phyloP scores from a whole-genome alignment of 139 green algal species.

The Haematococcus sp. region DNA sequence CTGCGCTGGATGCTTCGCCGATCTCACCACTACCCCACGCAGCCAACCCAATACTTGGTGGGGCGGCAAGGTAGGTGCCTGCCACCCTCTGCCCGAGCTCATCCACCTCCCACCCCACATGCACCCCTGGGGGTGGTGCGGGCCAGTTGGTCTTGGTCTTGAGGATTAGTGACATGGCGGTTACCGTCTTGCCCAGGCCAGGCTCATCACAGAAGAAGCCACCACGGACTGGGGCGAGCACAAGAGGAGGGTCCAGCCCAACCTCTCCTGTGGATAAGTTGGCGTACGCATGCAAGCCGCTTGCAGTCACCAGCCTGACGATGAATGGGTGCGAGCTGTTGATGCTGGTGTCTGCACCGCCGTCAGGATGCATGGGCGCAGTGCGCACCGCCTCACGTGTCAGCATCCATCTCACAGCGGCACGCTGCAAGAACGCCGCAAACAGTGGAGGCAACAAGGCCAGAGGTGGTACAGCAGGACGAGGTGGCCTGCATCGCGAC shows the following conservation, averaged over 20 bases:
- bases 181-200: slow-evolving; percentile 91
- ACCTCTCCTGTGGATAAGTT: slow-evolving; percentile 43
- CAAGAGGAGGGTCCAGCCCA: slow-evolving; percentile 18
- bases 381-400: slow-evolving; percentile 38
- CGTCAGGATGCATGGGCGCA: no score
- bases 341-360: no score
- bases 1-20: not conserved
- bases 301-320: slow-evolving; percentile 16
- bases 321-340: slow-evolving; percentile 49
- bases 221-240: slow-evolving; percentile 54
- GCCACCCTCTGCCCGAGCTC: slow-evolving; percentile 5
- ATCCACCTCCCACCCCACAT: slow-evolving; percentile 9
- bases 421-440: slow-evolving; percentile 42
- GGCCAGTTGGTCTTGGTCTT: slow-evolving; percentile 58
- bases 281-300: slow-evolving; percentile 27
- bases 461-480: no score
- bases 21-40: not conserved
- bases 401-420: slow-evolving; percentile 71
- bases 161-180: slow-evolving; percentile 74
- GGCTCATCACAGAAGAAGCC: slow-evolving; percentile 93
- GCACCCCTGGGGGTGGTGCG: slow-evolving; percentile 13
- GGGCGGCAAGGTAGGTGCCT: slow-evolving; percentile 22
- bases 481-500: no score
- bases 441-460: no score
- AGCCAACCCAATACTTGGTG: not conserved